Evolutionary conservation across 257 asterid genomes (phyloP).

Genomic region (Solanum chilense): DNA sequence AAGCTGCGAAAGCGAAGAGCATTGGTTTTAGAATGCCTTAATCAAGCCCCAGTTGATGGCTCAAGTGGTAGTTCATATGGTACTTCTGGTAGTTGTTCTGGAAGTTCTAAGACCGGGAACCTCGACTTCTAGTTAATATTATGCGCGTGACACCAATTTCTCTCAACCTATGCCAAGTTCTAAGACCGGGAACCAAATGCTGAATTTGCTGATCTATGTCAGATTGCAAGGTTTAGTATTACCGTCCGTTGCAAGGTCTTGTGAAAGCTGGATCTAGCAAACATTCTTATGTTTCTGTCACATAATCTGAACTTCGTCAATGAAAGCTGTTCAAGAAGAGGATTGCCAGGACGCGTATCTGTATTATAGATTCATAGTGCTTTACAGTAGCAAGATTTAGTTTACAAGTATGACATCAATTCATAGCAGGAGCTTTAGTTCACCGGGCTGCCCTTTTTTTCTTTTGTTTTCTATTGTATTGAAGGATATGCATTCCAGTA

Average conservation of each 20-base stretch:
- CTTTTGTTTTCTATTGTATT: background rate
- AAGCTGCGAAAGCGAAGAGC: slow-evolving; percentile 68
- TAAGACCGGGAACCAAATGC: background rate
- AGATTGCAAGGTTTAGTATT: background rate
- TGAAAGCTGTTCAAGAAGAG: background rate
- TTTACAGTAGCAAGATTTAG: background rate
- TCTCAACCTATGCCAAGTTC: background rate
- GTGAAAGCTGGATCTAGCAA: background rate
- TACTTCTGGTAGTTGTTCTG: slow-evolving; percentile 67
- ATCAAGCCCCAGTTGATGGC: slow-evolving; percentile 96
- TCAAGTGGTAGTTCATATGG: slow-evolving; percentile 75
- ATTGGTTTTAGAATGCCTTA: slow-evolving; percentile 60
- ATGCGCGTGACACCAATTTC: background rate
- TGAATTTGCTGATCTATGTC: background rate
- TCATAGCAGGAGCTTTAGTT: background rate
- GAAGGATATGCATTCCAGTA: background rate
- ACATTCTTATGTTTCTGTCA: background rate
- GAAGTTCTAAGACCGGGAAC: slow-evolving; percentile 47
- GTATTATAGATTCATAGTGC: background rate
- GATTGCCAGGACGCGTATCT: background rate
- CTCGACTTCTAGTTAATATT: slow-evolving; percentile 55
- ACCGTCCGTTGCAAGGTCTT: background rate
- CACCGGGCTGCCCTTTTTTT: background rate
- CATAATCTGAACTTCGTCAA: background rate
- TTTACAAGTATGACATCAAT: background rate